Evolutionary conservation across 345 rosid genomes (phyloP).

Genomic region (Sisymbrium irio): DNA sequence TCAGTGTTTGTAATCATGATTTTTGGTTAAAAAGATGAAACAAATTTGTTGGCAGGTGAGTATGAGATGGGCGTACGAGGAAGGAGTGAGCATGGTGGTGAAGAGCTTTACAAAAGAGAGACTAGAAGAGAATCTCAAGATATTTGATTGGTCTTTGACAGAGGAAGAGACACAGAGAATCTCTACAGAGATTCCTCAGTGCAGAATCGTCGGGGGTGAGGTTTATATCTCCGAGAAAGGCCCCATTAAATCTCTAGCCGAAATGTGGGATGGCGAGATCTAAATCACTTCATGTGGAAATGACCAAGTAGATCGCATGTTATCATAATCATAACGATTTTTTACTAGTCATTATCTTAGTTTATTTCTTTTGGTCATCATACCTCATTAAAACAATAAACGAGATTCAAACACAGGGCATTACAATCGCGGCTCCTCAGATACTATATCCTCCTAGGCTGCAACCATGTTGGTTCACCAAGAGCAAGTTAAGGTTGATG

Average conservation of each 20-base stretch:
- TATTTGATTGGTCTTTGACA: slow-evolving; percentile 55
- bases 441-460: too few relatives aligned
- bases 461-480: too few relatives aligned
- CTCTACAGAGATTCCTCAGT: slow-evolving; percentile 42
- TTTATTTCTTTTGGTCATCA: too few relatives aligned
- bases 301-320: background rate
- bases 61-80: slow-evolving; percentile 62
- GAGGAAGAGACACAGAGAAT: slow-evolving; percentile 46
- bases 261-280: slow-evolving; percentile 41
- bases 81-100: slow-evolving; percentile 47
- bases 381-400: too few relatives aligned
- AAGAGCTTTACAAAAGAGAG: slow-evolving; percentile 62
- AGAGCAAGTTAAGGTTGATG: too few relatives aligned
- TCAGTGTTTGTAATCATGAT: background rate
- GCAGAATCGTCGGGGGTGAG: slow-evolving; percentile 30
- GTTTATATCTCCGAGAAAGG: slow-evolving; percentile 29
- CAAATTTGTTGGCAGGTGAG: slow-evolving; percentile 42
- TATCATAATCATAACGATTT: too few relatives aligned
- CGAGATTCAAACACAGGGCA: too few relatives aligned
- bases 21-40: background rate
- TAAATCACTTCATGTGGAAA: slow-evolving; percentile 5
- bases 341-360: too few relatives aligned
- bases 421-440: too few relatives aligned
- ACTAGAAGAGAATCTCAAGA: slow-evolving; percentile 53
- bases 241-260: slow-evolving; percentile 26